phyloP scores from a whole-genome alignment of 441 rosid species.

The Viola pubescens region DNA sequence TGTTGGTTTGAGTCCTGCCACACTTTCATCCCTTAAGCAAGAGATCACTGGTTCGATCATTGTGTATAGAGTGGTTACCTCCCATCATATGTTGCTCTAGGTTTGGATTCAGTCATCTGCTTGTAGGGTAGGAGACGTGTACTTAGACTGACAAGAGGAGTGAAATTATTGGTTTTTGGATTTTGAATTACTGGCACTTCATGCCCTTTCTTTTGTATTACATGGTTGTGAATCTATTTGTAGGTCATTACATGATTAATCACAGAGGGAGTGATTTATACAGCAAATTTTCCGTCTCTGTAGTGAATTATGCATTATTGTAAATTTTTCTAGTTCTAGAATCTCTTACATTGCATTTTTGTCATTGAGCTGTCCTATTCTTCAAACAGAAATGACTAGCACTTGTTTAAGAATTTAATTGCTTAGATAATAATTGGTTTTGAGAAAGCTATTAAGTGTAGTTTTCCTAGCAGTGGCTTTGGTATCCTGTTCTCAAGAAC shows the following conservation, averaged over 20 bases:
- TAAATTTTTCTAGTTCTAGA: neutral
- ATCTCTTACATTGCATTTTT: no score
- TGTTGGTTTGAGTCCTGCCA: no score
- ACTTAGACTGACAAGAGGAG: conserved; percentile 6
- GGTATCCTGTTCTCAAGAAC: neutral
- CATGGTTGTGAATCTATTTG: neutral
- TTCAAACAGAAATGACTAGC: no score
- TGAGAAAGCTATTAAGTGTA: no score
- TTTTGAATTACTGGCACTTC: neutral
- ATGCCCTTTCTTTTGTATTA: neutral
- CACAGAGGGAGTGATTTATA: no score
- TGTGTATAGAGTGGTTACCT: conserved; percentile 1
- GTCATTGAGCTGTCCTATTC: no score
- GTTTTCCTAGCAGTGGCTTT: neutral
- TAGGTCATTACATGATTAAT: no score
- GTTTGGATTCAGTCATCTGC: conserved; percentile 8
- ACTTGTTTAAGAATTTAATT: no score
- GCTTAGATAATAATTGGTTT: neutral
- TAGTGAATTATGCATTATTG: neutral
- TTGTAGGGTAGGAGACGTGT: neutral
- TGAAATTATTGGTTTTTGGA: neutral
- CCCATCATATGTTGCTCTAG: neutral
- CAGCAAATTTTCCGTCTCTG: no score
- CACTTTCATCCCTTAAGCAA: no score
- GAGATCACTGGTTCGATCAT: neutral